Percentiles rank a stretch among this genome's conserved stretches.
Conservation (phyloP, 495 filamentous ascomycete genomes). For the Chaetomium tenue region DNA sequence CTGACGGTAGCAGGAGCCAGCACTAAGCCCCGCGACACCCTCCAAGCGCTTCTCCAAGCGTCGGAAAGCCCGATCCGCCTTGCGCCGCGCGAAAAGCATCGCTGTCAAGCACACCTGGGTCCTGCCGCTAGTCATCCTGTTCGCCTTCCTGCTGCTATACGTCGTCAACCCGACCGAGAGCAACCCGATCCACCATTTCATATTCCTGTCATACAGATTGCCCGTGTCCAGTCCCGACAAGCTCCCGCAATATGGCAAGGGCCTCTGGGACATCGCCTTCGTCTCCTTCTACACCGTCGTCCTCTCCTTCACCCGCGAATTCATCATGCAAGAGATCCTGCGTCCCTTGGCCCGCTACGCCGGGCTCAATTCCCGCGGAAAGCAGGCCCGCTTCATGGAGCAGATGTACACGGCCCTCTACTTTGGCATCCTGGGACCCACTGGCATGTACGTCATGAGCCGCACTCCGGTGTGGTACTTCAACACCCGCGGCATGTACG, state of each 20-base stretch:
- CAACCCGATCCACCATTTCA: slow-evolving; percentile 80
- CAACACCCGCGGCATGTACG: slow-evolving; percentile 87
- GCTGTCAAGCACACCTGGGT: slow-evolving; percentile 77
- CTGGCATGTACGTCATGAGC: slow-evolving; percentile 90
- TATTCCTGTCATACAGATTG: slow-evolving; percentile 91
- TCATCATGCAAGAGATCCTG: slow-evolving; percentile 90
- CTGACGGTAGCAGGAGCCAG: slow-evolving; percentile 27
- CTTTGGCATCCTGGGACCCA: slow-evolving; percentile 80
- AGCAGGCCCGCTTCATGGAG: slow-evolving; percentile 94
- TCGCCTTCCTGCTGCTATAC: slow-evolving; percentile 64
- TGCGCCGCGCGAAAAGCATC: slow-evolving; percentile 64
- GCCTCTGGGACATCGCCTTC: slow-evolving; percentile 77
- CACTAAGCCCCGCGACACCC: slow-evolving; percentile 24
- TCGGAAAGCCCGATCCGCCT: slow-evolving; percentile 58
- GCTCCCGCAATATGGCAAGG: slow-evolving; percentile 83
- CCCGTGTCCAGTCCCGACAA: slow-evolving; percentile 52
- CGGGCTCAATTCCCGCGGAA: slow-evolving; percentile 70
- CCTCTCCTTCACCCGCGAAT: slow-evolving; percentile 90
- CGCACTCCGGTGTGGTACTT: slow-evolving; percentile 96
- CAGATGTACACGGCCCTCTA: slow-evolving; percentile 97
- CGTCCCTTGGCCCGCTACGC: slow-evolving; percentile 69
- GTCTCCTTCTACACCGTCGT: slow-evolving; percentile 88
- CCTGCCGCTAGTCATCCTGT: slow-evolving; percentile 69
- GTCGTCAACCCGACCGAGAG: slow-evolving; percentile 72
- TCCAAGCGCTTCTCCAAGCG: slow-evolving; percentile 53